These are phyloP conservation scores for Harringtonia lauricola DNA, from an alignment of 2,329 filamentous ascomycete genomes.

Conservation along the genomic window DNA sequence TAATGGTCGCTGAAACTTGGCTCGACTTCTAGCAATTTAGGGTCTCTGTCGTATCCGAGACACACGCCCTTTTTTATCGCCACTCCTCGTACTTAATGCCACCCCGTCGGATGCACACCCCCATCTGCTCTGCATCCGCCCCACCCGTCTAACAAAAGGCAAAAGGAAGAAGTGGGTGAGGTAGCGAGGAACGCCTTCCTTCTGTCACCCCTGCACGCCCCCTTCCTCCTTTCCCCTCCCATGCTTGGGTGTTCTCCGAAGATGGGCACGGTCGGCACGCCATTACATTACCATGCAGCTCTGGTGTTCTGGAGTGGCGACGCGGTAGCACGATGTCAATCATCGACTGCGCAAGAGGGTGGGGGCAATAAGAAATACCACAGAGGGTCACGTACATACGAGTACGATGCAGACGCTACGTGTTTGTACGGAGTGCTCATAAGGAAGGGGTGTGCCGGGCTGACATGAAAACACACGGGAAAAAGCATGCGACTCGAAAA, in stretches of 20 bases:
- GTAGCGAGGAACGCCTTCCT: constrained; percentile 2
- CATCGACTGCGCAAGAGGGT: not conserved
- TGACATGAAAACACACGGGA: too few relatives aligned
- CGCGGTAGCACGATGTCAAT: constrained; percentile 4
- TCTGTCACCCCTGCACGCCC: not conserved
- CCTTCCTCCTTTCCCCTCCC: not conserved
- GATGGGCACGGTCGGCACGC: constrained; percentile 7
- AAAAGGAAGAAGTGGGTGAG: not conserved
- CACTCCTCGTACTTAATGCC: not conserved
- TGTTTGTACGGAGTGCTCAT: not conserved
- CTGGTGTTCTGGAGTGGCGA: constrained; percentile 4
- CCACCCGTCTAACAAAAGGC: not conserved
- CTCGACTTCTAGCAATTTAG: constrained; percentile 10
- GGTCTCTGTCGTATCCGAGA: constrained; percentile 12
- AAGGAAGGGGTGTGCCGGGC: not conserved
- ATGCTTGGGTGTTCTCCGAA: constrained; percentile 4
- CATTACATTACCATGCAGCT: constrained; percentile 7
- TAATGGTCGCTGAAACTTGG: constrained; percentile 10
- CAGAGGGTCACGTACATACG: not conserved
- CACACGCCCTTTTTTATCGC: constrained; percentile 1
- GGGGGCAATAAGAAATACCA: not conserved
- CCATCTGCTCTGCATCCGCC: constrained; percentile 1
- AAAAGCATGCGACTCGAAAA: too few relatives aligned
- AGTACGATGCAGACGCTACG: not conserved
- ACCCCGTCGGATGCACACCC: not conserved